Base-by-base conservation (phyloP, 495 filamentous ascomycete genomes). In the Wilcoxina mikolae region DNA sequence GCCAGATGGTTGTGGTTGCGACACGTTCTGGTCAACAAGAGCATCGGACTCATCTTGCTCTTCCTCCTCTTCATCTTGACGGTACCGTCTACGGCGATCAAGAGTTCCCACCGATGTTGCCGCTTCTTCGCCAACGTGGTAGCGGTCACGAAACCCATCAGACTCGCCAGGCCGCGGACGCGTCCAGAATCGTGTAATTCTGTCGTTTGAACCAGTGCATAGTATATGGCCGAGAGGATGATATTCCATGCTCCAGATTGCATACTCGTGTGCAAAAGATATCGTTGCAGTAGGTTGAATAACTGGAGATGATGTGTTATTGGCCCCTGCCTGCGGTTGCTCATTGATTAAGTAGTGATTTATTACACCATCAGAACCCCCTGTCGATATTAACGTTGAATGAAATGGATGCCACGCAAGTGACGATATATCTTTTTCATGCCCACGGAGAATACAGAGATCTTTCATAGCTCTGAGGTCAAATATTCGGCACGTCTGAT, bases 381-480 rank as follows among this genome's bases (percentile, higher is more conserved):
- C 91, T 1, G 89, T 95, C 18, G 85, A 87, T n/a, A 98, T 78
- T 22, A 98, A 72, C 29, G 82, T 83, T 33, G 79, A 72, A 68
- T 98, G 91, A 26, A 93, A 77, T 4, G 91, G 91, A 70, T 98
- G 91, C 90, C 90, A 98, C 4, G 84, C 74, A 38, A 98, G 66
- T 1, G 89, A 90, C 18, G 87, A 93, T 35, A 98, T 81, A 56
- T 94, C 91, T 69, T 95, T 95, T 57, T 96, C 88, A 59, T 95
- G 87, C 12, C 91, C 90, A 48, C 84, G 79, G 17, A 98, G 74
- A 29, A 98, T 79, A 61, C 84, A 84, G 43, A 95, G 85, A 67
- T 98, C 91, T 51, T 93, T 83, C 91, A 98, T 96, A 83, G 94
- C 95, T 12, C 91, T 83, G 29, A 98, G 72, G 66, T 98, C 91